Conservation (phyloP, 1,284 basidiomycete species). For the Cystobasidiaceae sp. region DNA sequence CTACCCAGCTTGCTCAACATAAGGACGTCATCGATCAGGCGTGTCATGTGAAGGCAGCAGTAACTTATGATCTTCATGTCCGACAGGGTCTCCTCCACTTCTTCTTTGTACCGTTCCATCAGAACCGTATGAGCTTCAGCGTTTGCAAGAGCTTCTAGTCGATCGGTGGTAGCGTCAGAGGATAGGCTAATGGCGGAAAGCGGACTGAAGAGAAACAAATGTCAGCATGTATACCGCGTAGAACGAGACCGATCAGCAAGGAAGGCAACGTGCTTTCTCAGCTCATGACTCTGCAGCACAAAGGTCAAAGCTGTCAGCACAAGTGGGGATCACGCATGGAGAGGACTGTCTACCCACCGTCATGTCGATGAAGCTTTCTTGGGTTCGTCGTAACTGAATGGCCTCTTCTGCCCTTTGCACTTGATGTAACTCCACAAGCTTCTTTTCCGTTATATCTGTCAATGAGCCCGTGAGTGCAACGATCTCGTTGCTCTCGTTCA, state of each 20-base stretch:
- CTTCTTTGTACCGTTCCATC: not conserved
- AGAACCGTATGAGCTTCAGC: not conserved
- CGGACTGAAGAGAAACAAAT: constrained; percentile 32
- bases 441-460: constrained; percentile 37
- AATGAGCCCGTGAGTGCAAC: constrained; percentile 32
- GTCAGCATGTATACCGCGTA: not conserved
- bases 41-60: constrained; percentile 32
- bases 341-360: too few species aligned
- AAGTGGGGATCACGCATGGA: too few species aligned
- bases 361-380: constrained; percentile 42
- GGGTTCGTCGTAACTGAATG: constrained; percentile 34
- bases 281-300: constrained; percentile 20
- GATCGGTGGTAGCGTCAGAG: constrained; percentile 36
- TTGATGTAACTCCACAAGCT: constrained; percentile 36
- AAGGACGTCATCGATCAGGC: constrained; percentile 24
- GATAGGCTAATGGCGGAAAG: constrained; percentile 39
- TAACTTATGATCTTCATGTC: constrained; percentile 32
- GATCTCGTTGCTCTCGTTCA: constrained; percentile 20
- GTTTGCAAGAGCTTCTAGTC: constrained; percentile 29
- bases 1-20: constrained; percentile 22
- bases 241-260: not conserved
- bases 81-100: constrained; percentile 18
- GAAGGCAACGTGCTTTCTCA: constrained; percentile 22
- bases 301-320: too few species aligned
- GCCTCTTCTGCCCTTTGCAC: constrained; percentile 38